phyloP scores from a whole-genome alignment of 129 eudicot species.

The Saussurea involucrata region DNA sequence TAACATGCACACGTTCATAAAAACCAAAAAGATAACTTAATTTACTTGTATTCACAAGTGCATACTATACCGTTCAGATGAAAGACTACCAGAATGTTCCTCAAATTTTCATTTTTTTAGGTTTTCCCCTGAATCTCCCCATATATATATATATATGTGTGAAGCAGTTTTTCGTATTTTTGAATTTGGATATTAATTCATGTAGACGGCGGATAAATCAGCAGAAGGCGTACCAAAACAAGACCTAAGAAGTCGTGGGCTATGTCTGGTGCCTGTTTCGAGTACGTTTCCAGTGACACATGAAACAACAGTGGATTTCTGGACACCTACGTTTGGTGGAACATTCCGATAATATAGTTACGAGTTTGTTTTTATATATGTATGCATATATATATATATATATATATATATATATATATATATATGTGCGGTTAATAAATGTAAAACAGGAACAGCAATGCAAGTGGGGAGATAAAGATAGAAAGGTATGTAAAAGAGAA shows the following conservation, averaged over 20 bases:
- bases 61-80: too few species aligned
- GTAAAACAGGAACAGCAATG: slow-evolving; percentile 4
- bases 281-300: slow-evolving; percentile 87
- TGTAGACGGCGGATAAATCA: slow-evolving; percentile 50
- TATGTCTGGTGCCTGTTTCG: slow-evolving; percentile 88
- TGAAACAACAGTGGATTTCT: slow-evolving; percentile 81
- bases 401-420: not conserved
- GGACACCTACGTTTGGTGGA: slow-evolving; percentile 98
- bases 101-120: too few species aligned
- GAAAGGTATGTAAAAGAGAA: slow-evolving; percentile 31
- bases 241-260: slow-evolving; percentile 84
- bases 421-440: slow-evolving; percentile 7
- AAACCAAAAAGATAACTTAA: too few species aligned
- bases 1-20: too few species aligned
- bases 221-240: slow-evolving; percentile 47
- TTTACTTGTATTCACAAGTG: too few species aligned
- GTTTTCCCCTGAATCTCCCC: too few species aligned
- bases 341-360: slow-evolving; percentile 45
- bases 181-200: not conserved
- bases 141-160: not conserved
- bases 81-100: too few species aligned
- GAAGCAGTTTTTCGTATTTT: not conserved
- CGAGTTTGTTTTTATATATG: not conserved
- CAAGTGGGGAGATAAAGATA: slow-evolving; percentile 41
- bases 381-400: too few species aligned